Percentiles rank a stretch among this genome's conserved stretches.
Conservation (phyloP, 257 asterid species). For the Nyctanthes arbortristis region DNA sequence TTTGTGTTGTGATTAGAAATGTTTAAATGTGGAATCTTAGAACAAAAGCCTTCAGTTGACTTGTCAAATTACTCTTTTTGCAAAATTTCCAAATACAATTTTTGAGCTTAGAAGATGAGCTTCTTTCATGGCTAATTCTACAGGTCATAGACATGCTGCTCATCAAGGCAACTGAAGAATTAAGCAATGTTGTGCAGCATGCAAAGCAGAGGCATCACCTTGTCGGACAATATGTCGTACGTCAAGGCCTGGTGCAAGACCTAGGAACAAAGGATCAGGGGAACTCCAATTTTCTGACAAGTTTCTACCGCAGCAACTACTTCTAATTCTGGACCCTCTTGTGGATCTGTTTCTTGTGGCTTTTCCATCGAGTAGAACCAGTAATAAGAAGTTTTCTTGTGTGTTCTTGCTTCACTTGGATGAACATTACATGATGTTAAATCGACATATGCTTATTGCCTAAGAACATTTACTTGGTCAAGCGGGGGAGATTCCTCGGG, state of each 20-base stretch:
- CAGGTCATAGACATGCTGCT: conserved; percentile 92
- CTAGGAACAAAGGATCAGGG: conserved; percentile 52
- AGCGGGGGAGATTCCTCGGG: too few relatives aligned
- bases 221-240: conserved; percentile 74
- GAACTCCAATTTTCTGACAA: conserved; percentile 64
- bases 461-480: background rate
- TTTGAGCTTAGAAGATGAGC: background rate
- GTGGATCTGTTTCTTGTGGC: conserved; percentile 20
- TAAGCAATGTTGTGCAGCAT: conserved; percentile 76
- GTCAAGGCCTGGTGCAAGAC: conserved; percentile 45
- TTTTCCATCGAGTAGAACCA: conserved; percentile 17
- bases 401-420: conserved; percentile 16
- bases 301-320: conserved; percentile 78
- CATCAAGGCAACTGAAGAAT: conserved; percentile 83
- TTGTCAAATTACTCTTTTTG: background rate
- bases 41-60: background rate
- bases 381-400: conserved; percentile 25
- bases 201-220: conserved; percentile 95
- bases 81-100: background rate
- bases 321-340: conserved; percentile 39
- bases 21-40: too few relatives aligned
- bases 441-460: background rate
- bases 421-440: too few relatives aligned
- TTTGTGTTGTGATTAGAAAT: background rate
- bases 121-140: conserved; percentile 12